These are phyloP conservation scores for Elaeis guineensis DNA, from an alignment of 176 grass and related monocot species.

Conservation along the genomic window DNA sequence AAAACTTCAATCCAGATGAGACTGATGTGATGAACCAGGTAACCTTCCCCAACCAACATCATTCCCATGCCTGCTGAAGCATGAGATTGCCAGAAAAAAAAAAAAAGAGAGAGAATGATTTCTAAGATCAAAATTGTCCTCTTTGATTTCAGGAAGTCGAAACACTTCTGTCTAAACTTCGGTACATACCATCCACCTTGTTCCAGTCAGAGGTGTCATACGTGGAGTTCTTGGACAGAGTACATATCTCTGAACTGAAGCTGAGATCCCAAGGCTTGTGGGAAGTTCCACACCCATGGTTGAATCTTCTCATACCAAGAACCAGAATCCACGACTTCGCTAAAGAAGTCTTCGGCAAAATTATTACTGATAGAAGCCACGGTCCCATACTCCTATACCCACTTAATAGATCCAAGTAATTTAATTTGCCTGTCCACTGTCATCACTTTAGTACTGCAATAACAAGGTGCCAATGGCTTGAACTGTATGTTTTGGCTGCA, in stretches of 20 bases:
- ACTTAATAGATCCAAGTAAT: conserved; percentile 83
- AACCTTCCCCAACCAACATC: not conserved
- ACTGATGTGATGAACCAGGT: not conserved
- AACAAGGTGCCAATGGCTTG: too few relatives aligned
- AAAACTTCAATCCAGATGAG: conserved; percentile 3
- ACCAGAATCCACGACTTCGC: conserved; percentile 63
- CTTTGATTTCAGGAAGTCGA: conserved; percentile 47
- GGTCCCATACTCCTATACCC: conserved; percentile 95
- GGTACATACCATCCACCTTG: conserved; percentile 69
- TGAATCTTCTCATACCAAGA: conserved; percentile 79
- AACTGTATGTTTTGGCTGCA: conserved; percentile 11
- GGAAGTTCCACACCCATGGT: conserved; percentile 95
- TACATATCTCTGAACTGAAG: conserved; percentile 70
- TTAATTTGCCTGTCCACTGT: not conserved
- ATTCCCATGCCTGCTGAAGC: too few relatives aligned
- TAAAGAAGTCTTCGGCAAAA: conserved; percentile 70
- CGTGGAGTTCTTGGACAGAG: conserved; percentile 83
- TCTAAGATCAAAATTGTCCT: too few relatives aligned
- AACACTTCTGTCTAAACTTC: conserved; percentile 45
- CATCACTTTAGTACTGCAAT: too few relatives aligned
- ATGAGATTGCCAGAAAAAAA: too few relatives aligned
- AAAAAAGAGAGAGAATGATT: too few relatives aligned
- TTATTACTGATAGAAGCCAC: conserved; percentile 71
- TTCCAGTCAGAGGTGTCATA: conserved; percentile 82
- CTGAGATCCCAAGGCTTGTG: conserved; percentile 78